Conservation (phyloP, 2,329 filamentous ascomycete genomes). For the Amauroascus verrucosus region DNA sequence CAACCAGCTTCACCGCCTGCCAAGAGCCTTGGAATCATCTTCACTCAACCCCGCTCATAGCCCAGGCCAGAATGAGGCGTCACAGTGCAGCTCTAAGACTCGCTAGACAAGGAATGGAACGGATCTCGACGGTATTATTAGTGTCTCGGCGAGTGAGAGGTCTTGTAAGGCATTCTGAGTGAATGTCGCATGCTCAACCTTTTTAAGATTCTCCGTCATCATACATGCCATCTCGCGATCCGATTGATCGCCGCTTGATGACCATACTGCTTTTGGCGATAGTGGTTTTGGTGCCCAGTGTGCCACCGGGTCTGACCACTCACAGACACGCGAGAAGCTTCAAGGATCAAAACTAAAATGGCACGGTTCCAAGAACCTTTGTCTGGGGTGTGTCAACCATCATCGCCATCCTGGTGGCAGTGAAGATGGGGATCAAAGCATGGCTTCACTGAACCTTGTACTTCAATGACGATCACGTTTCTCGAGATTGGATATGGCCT, state of each 20-base stretch:
- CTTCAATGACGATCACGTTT: slow-evolving; percentile 8
- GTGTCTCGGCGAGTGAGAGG: not conserved
- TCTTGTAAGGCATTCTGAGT: not conserved
- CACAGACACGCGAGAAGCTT: not conserved
- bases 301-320: not conserved
- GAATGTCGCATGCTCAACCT: slow-evolving; percentile 10
- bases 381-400: not conserved
- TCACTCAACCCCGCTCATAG: not conserved
- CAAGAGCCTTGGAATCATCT: slow-evolving; percentile 1
- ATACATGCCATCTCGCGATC: not conserved
- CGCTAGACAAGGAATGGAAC: not conserved
- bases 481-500: not conserved
- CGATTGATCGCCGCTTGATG: slow-evolving; percentile 2
- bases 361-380: slow-evolving; percentile 2
- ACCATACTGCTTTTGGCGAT: slow-evolving; percentile 6
- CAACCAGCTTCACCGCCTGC: slow-evolving; percentile 1
- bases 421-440: not conserved
- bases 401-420: not conserved
- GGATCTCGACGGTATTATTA: not conserved
- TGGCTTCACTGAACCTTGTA: slow-evolving; percentile 5
- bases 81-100: not conserved
- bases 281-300: not conserved
- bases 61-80: not conserved
- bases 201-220: not conserved
- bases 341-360: not conserved